A percentile compares a stretch with the other conserved stretches of the same genome.
Evolutionary conservation across 192 early-diverging fungal genomes (phyloP).

Genomic region (Nowakowskiella sp.): DNA sequence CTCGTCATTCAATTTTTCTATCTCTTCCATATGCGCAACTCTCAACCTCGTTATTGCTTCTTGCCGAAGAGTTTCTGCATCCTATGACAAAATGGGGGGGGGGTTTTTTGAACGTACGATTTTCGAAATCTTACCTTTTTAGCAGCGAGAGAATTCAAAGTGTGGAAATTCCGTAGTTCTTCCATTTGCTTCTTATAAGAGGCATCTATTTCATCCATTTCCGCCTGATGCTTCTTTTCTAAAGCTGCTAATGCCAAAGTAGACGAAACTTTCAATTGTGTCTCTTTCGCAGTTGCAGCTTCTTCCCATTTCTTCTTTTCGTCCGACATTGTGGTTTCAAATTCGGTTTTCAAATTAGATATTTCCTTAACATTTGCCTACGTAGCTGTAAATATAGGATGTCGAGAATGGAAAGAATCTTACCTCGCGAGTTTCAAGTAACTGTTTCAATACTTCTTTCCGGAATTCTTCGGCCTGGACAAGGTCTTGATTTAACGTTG

Average conservation of each 20-base stretch:
- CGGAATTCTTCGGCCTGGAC: too few species aligned
- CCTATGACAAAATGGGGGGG: constrained; percentile 10
- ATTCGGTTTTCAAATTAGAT: constrained; percentile 12
- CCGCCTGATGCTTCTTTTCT: not conserved
- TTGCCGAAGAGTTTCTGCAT: constrained; percentile 23
- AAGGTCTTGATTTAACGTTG: too few species aligned
- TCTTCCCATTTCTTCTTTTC: constrained; percentile 23
- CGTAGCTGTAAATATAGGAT: too few species aligned
- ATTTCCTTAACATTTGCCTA: too few species aligned
- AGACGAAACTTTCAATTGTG: constrained; percentile 32
- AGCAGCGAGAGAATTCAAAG: constrained; percentile 21
- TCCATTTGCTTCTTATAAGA: constrained; percentile 29
- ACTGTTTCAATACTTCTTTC: too few species aligned
- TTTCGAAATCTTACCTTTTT: constrained; percentile 29
- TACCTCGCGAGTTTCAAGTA: too few species aligned
- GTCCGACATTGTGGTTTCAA: constrained; percentile 14
- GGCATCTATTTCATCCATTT: constrained; percentile 15
- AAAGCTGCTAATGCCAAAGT: constrained; percentile 25
- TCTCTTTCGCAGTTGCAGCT: constrained; percentile 30
- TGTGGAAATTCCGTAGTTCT: constrained; percentile 29
- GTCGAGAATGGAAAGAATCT: too few species aligned
- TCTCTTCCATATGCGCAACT: constrained; percentile 10
- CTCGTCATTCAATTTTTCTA: constrained; percentile 7
- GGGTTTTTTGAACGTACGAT: not conserved
- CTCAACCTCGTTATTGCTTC: constrained; percentile 10